Percentiles rank a stretch among this genome's conserved stretches.
These are phyloP conservation scores for Penicillium nordicum DNA, from an alignment of 2,329 filamentous ascomycete genomes.

Conservation along the genomic window DNA sequence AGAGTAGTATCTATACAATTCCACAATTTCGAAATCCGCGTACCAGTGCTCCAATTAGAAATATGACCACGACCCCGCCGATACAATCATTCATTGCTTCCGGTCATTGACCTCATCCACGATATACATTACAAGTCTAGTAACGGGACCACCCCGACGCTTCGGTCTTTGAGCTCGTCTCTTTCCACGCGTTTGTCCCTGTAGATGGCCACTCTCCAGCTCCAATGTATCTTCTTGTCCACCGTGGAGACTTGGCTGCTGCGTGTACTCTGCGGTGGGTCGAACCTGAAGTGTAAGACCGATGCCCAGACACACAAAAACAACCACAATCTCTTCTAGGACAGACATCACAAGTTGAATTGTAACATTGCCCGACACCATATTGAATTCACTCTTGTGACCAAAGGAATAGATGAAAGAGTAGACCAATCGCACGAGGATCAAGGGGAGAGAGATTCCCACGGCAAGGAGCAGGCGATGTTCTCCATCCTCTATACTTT, in stretches of 20 bases:
- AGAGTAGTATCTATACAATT: background rate
- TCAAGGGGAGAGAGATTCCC: conserved; percentile 26
- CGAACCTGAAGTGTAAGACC: conserved; percentile 21
- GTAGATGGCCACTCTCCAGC: background rate
- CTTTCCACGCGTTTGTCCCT: background rate
- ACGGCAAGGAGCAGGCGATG: conserved; percentile 28
- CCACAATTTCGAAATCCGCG: too few species aligned
- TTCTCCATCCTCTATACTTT: conserved; percentile 27
- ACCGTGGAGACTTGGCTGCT: background rate
- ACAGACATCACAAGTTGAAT: conserved; percentile 31
- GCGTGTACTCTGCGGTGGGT: background rate
- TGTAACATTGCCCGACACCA: conserved; percentile 22
- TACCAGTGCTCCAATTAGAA: background rate
- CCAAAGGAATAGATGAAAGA: conserved; percentile 28
- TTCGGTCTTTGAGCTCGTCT: background rate
- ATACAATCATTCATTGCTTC: background rate
- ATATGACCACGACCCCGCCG: background rate
- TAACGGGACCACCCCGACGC: background rate
- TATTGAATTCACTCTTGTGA: conserved; percentile 22
- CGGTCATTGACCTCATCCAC: background rate
- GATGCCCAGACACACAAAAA: conserved; percentile 25
- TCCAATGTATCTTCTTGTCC: background rate
- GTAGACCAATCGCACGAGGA: conserved; percentile 32
- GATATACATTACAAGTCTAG: background rate
- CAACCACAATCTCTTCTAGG: conserved; percentile 31